A percentile compares a stretch with the other conserved stretches of the same genome.
Evolutionary conservation across 2,329 filamentous ascomycete genomes (phyloP).

Genomic region (Microdochium nivale): DNA sequence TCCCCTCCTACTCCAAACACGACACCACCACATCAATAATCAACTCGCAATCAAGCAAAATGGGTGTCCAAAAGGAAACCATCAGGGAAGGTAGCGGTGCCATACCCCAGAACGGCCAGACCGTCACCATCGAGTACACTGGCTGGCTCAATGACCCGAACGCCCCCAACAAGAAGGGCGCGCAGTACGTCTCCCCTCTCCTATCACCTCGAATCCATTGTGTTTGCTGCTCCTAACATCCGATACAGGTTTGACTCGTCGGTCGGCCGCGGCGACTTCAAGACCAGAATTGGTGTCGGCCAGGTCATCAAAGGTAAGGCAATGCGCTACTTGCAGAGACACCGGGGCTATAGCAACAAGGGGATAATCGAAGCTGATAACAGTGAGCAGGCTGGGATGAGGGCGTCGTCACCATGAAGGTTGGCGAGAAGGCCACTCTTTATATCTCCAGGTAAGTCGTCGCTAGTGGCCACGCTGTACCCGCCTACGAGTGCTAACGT

Average conservation of each 20-base stretch:
- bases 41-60: conserved; percentile 27
- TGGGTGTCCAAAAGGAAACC: conserved; percentile 67
- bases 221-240: too few species aligned
- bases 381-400: conserved; percentile 68
- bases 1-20: conserved; percentile 2
- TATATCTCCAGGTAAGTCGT: conserved; percentile 62
- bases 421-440: conserved; percentile 83
- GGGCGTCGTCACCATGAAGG: conserved; percentile 75
- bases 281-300: conserved; percentile 70
- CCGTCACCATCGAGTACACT: conserved; percentile 82
- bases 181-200: conserved; percentile 47
- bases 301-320: conserved; percentile 74
- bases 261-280: conserved; percentile 66
- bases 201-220: too few species aligned
- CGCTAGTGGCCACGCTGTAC: conserved; percentile 1
- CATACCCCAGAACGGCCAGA: conserved; percentile 57
- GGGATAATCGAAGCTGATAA: conserved; percentile 3
- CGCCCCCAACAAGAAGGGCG: conserved; percentile 57
- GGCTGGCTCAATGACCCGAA: conserved; percentile 69
- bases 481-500: conserved; percentile 2
- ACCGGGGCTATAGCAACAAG: background rate
- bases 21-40: conserved; percentile 5
- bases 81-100: conserved; percentile 53
- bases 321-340: background rate
- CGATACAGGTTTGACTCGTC: conserved; percentile 78